Conservation (phyloP, 2,329 filamentous ascomycete species). For the Colletotrichum destructivum region DNA sequence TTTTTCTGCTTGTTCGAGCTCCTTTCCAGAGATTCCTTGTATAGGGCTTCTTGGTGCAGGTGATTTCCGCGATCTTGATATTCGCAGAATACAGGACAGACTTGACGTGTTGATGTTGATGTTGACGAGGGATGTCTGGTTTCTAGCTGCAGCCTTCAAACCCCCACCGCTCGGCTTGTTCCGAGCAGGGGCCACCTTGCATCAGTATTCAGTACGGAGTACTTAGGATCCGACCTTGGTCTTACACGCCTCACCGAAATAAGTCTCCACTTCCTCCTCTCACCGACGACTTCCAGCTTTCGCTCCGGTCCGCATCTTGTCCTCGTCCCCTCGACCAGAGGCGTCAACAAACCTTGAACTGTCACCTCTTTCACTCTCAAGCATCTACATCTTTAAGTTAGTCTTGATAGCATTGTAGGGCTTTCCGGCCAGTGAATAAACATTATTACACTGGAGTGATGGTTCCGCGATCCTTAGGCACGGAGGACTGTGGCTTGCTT, state of each 20-base stretch:
- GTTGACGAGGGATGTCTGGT: background rate
- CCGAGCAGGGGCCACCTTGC: conserved; percentile 26
- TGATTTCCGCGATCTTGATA: background rate
- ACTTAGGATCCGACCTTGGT: too few species aligned
- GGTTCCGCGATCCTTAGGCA: too few species aligned
- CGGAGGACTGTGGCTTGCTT: background rate
- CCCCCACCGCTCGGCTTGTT: conserved; percentile 13
- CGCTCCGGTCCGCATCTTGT: background rate
- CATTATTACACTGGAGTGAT: too few species aligned
- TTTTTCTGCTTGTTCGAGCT: background rate
- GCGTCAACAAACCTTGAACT: too few species aligned
- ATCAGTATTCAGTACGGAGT: too few species aligned
- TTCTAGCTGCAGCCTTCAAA: background rate
- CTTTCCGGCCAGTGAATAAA: too few species aligned
- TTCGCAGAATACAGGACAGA: background rate
- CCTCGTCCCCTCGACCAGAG: background rate
- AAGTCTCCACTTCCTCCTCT: background rate
- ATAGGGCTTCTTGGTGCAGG: background rate
- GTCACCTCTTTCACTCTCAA: too few species aligned
- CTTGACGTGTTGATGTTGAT: conserved; percentile 18
- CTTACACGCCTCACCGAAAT: background rate
- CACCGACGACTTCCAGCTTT: background rate
- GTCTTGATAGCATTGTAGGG: too few species aligned
- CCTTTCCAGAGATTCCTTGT: too few species aligned
- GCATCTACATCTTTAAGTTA: too few species aligned